Evolutionary conservation across 2,329 filamentous ascomycete species (phyloP).

Genomic region (Aureobasidium pullulans): DNA sequence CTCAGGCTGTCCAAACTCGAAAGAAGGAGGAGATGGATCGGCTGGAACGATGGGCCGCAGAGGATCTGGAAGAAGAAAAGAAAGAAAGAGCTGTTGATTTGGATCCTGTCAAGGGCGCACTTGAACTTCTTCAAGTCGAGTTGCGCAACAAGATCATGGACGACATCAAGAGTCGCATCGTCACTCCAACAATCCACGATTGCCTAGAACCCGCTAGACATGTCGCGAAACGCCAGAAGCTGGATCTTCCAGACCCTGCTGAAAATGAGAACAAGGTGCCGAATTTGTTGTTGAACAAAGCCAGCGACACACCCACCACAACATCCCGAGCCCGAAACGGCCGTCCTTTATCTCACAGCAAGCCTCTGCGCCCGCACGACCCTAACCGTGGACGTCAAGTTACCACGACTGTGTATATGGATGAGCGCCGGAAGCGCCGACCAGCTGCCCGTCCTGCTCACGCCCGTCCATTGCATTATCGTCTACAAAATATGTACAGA

Average conservation of each 20-base stretch:
- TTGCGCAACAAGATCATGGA: slow-evolving; percentile 79
- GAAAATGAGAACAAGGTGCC: slow-evolving; percentile 50
- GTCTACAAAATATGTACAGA: slow-evolving; percentile 59
- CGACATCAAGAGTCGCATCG: slow-evolving; percentile 82
- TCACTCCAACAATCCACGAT: slow-evolving; percentile 69
- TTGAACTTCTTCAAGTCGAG: slow-evolving; percentile 70
- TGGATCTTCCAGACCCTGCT: slow-evolving; percentile 65
- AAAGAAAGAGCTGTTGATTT: slow-evolving; percentile 77
- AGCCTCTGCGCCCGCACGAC: slow-evolving; percentile 38
- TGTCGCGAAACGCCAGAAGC: slow-evolving; percentile 65
- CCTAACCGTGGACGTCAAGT: slow-evolving; percentile 33
- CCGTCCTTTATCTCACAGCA: slow-evolving; percentile 31
- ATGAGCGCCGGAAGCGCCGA: slow-evolving; percentile 53
- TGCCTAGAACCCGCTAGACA: slow-evolving; percentile 79
- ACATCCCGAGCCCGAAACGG: slow-evolving; percentile 50
- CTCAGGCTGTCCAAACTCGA: slow-evolving; percentile 41
- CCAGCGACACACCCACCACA: slow-evolving; percentile 55
- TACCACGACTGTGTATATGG: slow-evolving; percentile 40
- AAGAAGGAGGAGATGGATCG: slow-evolving; percentile 61
- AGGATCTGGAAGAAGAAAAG: slow-evolving; percentile 85
- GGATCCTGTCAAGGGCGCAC: slow-evolving; percentile 80
- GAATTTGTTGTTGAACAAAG: slow-evolving; percentile 35
- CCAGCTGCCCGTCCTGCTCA: slow-evolving; percentile 51
- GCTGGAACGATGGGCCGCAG: slow-evolving; percentile 64
- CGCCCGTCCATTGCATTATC: slow-evolving; percentile 71